phyloP scores from a whole-genome alignment of 2,329 filamentous ascomycete species.

The Verticillium nubilum region DNA sequence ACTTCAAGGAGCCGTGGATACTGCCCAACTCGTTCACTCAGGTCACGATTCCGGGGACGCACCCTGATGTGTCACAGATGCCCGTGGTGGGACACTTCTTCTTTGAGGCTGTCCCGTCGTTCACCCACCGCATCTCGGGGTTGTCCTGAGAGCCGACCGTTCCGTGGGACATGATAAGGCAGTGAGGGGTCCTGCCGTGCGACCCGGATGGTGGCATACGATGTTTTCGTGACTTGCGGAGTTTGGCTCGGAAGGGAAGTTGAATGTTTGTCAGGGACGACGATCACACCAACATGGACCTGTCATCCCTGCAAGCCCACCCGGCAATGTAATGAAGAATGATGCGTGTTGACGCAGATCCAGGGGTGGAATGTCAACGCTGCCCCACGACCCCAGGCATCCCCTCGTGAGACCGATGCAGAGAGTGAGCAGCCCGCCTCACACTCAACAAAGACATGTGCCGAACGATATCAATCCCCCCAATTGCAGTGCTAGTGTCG shows the following conservation, averaged over 20 bases:
- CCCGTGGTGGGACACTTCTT: neutral
- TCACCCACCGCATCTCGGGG: neutral
- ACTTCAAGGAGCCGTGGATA: neutral
- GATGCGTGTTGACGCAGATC: neutral
- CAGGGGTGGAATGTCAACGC: neutral
- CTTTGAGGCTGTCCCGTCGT: neutral
- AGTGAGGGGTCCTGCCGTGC: no score
- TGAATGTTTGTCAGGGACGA: neutral
- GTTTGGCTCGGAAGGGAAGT: neutral
- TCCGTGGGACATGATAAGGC: no score
- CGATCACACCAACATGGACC: neutral
- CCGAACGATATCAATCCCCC: neutral
- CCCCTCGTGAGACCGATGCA: neutral
- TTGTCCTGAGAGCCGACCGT: neutral
- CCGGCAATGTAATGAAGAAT: neutral
- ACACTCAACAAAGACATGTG: neutral
- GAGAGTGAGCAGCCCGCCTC: no score
- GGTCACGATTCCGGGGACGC: neutral
- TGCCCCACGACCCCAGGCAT: neutral
- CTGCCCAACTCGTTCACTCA: slow-evolving; percentile 2
- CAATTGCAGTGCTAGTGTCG: neutral
- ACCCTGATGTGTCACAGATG: neutral
- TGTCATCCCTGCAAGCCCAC: neutral
- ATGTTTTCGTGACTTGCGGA: neutral
- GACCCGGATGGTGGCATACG: neutral